These are phyloP conservation scores for Wallacemonas rigidus DNA, from an alignment of 208 protist genomes.

Conservation along the genomic window DNA sequence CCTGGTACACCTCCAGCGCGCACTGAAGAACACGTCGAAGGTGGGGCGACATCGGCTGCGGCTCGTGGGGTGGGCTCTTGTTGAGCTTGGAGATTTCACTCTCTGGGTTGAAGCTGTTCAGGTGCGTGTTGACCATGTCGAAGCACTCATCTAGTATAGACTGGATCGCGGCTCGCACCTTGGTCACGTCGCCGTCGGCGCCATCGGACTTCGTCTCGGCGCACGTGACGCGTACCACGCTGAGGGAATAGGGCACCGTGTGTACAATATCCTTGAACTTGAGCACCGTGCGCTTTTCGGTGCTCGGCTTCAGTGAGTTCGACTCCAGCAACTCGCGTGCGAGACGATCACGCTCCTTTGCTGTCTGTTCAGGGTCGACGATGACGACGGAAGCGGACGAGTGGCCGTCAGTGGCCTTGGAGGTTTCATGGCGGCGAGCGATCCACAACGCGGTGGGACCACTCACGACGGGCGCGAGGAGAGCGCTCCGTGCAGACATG, in stretches of 20 bases:
- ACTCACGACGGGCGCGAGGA: not conserved
- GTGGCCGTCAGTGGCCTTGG: constrained; percentile 33
- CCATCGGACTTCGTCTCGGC: not conserved
- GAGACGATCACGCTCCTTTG: constrained; percentile 66
- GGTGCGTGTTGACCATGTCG: constrained; percentile 45
- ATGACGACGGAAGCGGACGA: constrained; percentile 62
- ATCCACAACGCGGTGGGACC: not conserved
- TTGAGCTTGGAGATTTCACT: constrained; percentile 51
- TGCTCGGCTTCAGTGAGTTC: constrained; percentile 38
- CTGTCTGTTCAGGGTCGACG: constrained; percentile 46
- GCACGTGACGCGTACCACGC: constrained; percentile 11
- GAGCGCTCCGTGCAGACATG: not conserved
- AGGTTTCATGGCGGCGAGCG: constrained; percentile 7
- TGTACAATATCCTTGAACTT: constrained; percentile 51
- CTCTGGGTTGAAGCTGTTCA: constrained; percentile 52
- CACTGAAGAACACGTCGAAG: constrained; percentile 41
- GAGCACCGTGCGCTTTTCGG: constrained; percentile 33
- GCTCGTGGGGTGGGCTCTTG: constrained; percentile 18
- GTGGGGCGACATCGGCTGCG: constrained; percentile 45
- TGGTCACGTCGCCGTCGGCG: not conserved
- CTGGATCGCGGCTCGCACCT: constrained; percentile 9
- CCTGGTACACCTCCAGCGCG: constrained; percentile 30
- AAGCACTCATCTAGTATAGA: constrained; percentile 51
- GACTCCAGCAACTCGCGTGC: constrained; percentile 58
- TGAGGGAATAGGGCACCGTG: constrained; percentile 79